Percentiles rank a stretch among this genome's conserved stretches.
Conservation (phyloP, 192 early-diverging fungal genomes). For the Coemansia sp. region DNA sequence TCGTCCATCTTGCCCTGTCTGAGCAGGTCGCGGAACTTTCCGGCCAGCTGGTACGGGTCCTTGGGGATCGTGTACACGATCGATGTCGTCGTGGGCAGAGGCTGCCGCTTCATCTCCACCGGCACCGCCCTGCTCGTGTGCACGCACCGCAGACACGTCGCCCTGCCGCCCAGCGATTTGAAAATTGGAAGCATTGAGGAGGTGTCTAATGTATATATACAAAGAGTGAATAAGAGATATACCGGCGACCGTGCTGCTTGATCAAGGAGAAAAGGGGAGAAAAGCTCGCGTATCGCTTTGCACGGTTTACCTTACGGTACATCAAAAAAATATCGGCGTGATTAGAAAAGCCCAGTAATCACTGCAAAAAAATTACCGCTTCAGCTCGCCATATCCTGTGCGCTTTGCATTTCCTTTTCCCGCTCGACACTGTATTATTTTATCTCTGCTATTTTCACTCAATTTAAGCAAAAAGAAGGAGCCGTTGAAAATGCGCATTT, state of each 20-base stretch:
- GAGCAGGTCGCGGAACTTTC: conserved; percentile 39
- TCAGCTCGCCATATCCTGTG: background rate
- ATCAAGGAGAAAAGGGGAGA: too few relatives aligned
- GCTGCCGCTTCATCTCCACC: conserved; percentile 22
- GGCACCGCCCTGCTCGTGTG: background rate
- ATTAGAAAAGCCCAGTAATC: too few relatives aligned
- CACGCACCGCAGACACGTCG: background rate
- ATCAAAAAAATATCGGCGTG: too few relatives aligned
- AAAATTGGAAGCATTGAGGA: too few relatives aligned
- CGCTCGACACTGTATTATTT: background rate
- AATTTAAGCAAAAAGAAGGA: too few relatives aligned
- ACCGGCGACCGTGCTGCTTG: too few relatives aligned
- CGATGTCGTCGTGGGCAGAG: conserved; percentile 42
- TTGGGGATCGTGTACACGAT: conserved; percentile 41
- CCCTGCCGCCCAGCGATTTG: too few relatives aligned
- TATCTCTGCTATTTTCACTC: too few relatives aligned
- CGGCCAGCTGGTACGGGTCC: conserved; percentile 37
- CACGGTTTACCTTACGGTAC: too few relatives aligned
- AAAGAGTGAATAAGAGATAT: too few relatives aligned
- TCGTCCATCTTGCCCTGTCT: conserved; percentile 40
- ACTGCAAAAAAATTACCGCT: background rate
- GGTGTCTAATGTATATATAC: too few relatives aligned
- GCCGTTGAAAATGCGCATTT: conserved; percentile 1
- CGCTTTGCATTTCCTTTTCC: background rate
- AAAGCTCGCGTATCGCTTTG: too few relatives aligned